Conservation (phyloP, 2,329 filamentous ascomycete genomes). For the Coleophoma eucalyptorum region DNA sequence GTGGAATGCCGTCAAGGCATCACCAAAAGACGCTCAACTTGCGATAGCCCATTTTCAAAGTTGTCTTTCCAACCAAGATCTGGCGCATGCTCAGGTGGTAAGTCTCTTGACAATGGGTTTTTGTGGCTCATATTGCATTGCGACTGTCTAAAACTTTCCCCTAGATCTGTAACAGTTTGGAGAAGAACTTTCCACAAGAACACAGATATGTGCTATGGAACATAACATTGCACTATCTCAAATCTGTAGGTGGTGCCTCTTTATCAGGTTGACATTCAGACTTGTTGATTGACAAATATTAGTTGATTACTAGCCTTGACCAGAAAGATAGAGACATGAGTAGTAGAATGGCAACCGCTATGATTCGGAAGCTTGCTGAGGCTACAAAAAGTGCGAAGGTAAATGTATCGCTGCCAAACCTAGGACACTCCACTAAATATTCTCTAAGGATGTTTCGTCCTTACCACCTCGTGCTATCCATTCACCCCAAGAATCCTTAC, state of each 20-base stretch:
- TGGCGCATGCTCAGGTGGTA: slow-evolving; percentile 29
- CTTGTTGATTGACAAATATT: too few species aligned
- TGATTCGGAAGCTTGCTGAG: slow-evolving; percentile 25
- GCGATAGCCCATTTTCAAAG: slow-evolving; percentile 22
- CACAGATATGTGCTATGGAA: slow-evolving; percentile 29
- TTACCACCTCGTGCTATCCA: slow-evolving; percentile 27
- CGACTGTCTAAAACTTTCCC: background rate
- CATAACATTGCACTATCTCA: slow-evolving; percentile 25
- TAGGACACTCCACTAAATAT: background rate
- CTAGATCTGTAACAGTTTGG: slow-evolving; percentile 28
- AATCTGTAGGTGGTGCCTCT: slow-evolving; percentile 18
- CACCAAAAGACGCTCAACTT: slow-evolving; percentile 25
- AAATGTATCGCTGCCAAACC: slow-evolving; percentile 6
- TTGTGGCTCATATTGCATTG: background rate
- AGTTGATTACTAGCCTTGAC: slow-evolving; percentile 5
- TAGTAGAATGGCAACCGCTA: slow-evolving; percentile 20
- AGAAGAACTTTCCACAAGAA: slow-evolving; percentile 26
- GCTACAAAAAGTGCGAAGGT: slow-evolving; percentile 23
- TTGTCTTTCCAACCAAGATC: slow-evolving; percentile 25
- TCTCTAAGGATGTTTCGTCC: slow-evolving; percentile 18
- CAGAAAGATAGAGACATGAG: slow-evolving; percentile 23
- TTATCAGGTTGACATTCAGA: too few species aligned
- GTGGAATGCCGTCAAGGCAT: slow-evolving; percentile 24
- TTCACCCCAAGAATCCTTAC: slow-evolving; percentile 26
- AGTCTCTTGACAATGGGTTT: background rate